phyloP scores from a whole-genome alignment of 345 rosid genomes.

The Corchorus capsularis region DNA sequence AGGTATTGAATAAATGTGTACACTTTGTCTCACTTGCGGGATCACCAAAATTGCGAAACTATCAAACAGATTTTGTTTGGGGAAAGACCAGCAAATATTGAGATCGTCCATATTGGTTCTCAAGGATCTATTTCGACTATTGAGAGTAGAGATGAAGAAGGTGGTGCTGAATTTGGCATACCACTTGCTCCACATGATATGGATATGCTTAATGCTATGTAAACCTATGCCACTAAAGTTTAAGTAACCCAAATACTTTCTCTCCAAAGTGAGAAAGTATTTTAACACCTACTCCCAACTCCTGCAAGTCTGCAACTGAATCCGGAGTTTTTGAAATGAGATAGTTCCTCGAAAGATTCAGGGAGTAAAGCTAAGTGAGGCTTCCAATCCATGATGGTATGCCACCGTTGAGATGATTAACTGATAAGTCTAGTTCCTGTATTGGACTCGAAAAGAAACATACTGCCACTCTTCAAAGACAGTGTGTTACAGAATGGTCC shows the following conservation, averaged over 20 bases:
- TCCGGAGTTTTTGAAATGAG: slow-evolving; percentile 41
- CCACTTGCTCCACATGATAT: slow-evolving; percentile 15
- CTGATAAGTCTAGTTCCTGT: slow-evolving; percentile 57
- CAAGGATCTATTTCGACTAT: slow-evolving; percentile 24
- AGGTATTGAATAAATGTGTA: neutral
- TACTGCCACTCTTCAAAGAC: no score
- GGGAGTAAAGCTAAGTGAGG: slow-evolving; percentile 41
- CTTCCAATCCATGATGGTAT: slow-evolving; percentile 57
- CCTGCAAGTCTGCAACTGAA: slow-evolving; percentile 30
- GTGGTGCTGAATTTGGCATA: slow-evolving; percentile 48
- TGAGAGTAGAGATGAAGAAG: slow-evolving; percentile 32
- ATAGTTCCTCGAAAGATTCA: slow-evolving; percentile 52
- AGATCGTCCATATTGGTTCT: slow-evolving; percentile 36
- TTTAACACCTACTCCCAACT: slow-evolving; percentile 27
- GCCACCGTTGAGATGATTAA: slow-evolving; percentile 38
- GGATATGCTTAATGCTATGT: slow-evolving; percentile 22
- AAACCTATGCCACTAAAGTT: neutral
- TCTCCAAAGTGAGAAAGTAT: no score
- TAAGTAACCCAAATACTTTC: no score
- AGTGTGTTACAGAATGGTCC: no score
- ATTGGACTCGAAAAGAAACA: slow-evolving; percentile 33
- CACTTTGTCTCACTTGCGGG: slow-evolving; percentile 23
- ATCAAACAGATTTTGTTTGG: slow-evolving; percentile 47
- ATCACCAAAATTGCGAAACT: slow-evolving; percentile 44
- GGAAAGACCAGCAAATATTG: slow-evolving; percentile 43